These are phyloP conservation scores for Neopestalotiopsis rosae DNA, from an alignment of 2,329 filamentous ascomycete species.

Conservation along the genomic window DNA sequence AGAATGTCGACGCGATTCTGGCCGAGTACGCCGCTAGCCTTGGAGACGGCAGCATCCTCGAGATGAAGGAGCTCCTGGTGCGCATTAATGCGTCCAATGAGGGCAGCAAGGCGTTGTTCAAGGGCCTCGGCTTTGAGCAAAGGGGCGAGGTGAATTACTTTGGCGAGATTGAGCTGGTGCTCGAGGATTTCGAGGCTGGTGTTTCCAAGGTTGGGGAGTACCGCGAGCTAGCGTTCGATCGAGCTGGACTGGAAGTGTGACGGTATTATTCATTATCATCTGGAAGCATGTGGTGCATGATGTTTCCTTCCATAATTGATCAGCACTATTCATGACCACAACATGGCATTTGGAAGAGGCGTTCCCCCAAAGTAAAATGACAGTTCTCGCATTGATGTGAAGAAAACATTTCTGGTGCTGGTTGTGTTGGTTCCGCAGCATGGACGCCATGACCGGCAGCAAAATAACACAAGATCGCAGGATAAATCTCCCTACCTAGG, in stretches of 20 bases:
- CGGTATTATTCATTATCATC: no score
- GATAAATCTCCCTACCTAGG: no score
- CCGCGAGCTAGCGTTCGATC: constrained; percentile 17
- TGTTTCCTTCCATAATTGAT: no score
- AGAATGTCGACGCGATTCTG: constrained; percentile 59
- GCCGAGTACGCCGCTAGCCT: constrained; percentile 50
- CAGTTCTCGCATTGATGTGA: no score
- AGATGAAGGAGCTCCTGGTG: constrained; percentile 57
- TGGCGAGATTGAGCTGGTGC: constrained; percentile 60
- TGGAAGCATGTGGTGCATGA: no score
- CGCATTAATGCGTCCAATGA: constrained; percentile 64
- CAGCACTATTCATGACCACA: no score
- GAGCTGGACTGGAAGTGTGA: background rate
- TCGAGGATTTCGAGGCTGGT: constrained; percentile 35
- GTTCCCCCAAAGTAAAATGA: no score
- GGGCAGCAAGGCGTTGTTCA: constrained; percentile 57
- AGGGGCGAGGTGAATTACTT: constrained; percentile 63
- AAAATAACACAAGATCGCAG: no score
- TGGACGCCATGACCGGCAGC: no score
- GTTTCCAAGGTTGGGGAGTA: constrained; percentile 17
- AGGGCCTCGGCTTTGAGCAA: constrained; percentile 56
- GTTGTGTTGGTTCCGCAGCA: no score
- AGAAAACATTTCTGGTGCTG: no score
- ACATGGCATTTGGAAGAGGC: no score
- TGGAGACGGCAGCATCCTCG: constrained; percentile 10